Conservation (phyloP, 2,329 filamentous ascomycete genomes). For the Dothistroma pini region DNA sequence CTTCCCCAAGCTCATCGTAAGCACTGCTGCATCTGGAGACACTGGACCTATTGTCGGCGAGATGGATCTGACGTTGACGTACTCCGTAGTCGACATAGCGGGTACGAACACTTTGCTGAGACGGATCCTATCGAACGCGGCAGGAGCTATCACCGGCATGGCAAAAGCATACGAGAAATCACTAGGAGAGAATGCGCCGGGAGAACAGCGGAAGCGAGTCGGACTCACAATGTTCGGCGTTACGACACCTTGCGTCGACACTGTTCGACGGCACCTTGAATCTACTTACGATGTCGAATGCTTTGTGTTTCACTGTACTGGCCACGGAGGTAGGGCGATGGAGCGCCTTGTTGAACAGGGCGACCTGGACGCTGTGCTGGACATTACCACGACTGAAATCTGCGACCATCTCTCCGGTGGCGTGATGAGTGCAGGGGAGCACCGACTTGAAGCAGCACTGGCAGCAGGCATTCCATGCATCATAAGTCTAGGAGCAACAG, state of each 20-base stretch:
- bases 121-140: slow-evolving; percentile 60
- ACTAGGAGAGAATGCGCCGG: slow-evolving; percentile 2
- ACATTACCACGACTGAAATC: slow-evolving; percentile 69
- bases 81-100: slow-evolving; percentile 67
- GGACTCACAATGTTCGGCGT: slow-evolving; percentile 73
- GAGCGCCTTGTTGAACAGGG: slow-evolving; percentile 58
- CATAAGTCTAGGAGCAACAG: slow-evolving; percentile 49
- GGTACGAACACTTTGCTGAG: slow-evolving; percentile 60
- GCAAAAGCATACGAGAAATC: slow-evolving; percentile 43
- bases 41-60: slow-evolving; percentile 63
- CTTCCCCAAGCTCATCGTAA: slow-evolving; percentile 67
- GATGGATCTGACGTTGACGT: slow-evolving; percentile 66
- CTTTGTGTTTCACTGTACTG: slow-evolving; percentile 68
- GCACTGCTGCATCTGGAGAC: slow-evolving; percentile 66
- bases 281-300: slow-evolving; percentile 50
- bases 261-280: slow-evolving; percentile 52
- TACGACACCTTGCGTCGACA: slow-evolving; percentile 62
- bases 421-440: slow-evolving; percentile 56
- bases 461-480: slow-evolving; percentile 56
- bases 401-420: slow-evolving; percentile 62
- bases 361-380: slow-evolving; percentile 62
- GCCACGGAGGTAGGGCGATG: slow-evolving; percentile 65
- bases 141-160: slow-evolving; percentile 59
- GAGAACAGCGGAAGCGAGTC: slow-evolving; percentile 46
- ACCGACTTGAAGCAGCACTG: slow-evolving; percentile 56